Evolutionary conservation across 2,329 filamentous ascomycete genomes (phyloP), one percentile per base, ranked within the genome.

Genomic region (Trichothecium roseum): DNA sequence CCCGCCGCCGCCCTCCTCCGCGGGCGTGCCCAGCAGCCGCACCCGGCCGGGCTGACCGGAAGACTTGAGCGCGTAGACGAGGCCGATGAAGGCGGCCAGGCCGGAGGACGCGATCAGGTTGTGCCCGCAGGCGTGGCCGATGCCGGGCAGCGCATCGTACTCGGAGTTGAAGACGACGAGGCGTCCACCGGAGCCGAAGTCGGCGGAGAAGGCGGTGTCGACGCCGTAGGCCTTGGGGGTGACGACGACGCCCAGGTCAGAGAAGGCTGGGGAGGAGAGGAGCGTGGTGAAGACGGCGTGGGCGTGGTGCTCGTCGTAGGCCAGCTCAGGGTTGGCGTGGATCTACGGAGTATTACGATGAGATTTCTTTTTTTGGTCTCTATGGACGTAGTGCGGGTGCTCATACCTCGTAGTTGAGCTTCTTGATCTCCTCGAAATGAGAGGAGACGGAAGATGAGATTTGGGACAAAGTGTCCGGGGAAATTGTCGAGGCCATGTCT

Each of bases 101-200:
- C 55, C 53, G n/a, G 56, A 48, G 0, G 57, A 58, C 9, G 61
- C 55, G 37, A 66, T 64, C 14, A 66, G 50, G 44, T 66, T 65
- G 47, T 66, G 63, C 2, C 63, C 62, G 44, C 62, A 66, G 3
- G 57, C 60, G 28, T 66, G 62, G n/a, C 61, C 62, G 16, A 65
- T 62, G 9, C 48, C 53, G 0, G 61, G 61, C 0, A 67, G 55
- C 1, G 65, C 65, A 41, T 69, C 66, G 40, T 68, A 68, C 47
- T 60, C 57, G 20, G 50, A 50, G 34, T 51, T 54, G 44, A 56
- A 52, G n/a, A 55, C 45, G 31, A 59, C 50, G 2, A 56, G 40
- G n/a, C 46, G 41, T 38, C 52, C 53, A 16, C 48, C 53, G 8
- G 44, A 42, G 18, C 52, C 53, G 29, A 38, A 36, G 6, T 46